Evolutionary conservation across 768 basidiomycete genomes (phyloP), one percentile per base, ranked within the genome.

Genomic region (Hortiboletus campestris): DNA sequence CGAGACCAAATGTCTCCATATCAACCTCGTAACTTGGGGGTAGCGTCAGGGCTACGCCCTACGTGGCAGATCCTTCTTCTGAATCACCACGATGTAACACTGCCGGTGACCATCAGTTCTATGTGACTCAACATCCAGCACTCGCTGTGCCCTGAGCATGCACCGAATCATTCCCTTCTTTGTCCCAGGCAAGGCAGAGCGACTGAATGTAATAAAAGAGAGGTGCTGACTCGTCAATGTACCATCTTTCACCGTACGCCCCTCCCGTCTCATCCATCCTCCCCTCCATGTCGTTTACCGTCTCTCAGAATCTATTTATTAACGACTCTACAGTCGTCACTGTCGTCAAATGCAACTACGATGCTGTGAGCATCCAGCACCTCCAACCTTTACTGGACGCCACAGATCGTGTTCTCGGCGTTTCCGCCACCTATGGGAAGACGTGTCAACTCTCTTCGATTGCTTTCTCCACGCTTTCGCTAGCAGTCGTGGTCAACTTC

Each of bases 391-490:
- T 82, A 25, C 41, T 75, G 35, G 51, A 64, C 19, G 61, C 72
- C 0, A 49, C 68, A 16, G 17, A 43, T 11, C 50, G 63, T 20
- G 39, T 58, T 25, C 55, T 80, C 29, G 82, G 81, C 5, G 54
- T 83, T 6, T 74, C 82, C 9, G 76, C 80, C 0, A 66, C 69
- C 0, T 81, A 78, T 55, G 74, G 70, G 4, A 11, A 69, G 0
- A 65, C 69, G 7, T 73, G 73, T 34, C 57, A 61, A 10, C 60
- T 83, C 12, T 68, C 65, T 0, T 61, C 64, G 1, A 60, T 83
- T 2, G 78, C 79, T 0, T 68, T 83, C 38, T 66, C 80, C 6
- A 73, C 80, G 0, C 44, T 55, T 6, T 66, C 72, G 0, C 63
- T 57, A 0, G 74, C 71, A 1, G 64, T 84, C 0, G 51, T 77